Percentiles rank a stretch among this genome's conserved stretches.
These are phyloP conservation scores for Fusarium brevicatenulatum DNA, from an alignment of 2,329 filamentous ascomycete genomes.

Conservation along the genomic window DNA sequence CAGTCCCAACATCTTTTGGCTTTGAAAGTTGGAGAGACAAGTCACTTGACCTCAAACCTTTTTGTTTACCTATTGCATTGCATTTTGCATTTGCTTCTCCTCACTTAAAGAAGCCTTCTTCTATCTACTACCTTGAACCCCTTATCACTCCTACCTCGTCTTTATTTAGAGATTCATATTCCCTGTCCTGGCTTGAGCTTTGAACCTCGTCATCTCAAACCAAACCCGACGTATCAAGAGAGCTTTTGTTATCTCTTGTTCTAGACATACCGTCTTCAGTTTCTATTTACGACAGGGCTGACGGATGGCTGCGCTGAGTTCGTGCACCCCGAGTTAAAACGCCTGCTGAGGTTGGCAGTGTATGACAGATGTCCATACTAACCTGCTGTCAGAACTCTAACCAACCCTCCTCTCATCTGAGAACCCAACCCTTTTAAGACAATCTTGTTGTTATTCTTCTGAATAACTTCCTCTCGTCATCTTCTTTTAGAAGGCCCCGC, in stretches of 20 bases:
- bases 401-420: constrained; percentile 34
- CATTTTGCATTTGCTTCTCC: constrained; percentile 19
- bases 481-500: constrained; percentile 9
- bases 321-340: constrained; percentile 32
- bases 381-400: constrained; percentile 42
- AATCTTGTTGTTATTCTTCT: constrained; percentile 20
- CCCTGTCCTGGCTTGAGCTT: constrained; percentile 25
- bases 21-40: constrained; percentile 37
- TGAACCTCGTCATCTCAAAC: constrained; percentile 31
- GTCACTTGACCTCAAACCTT: constrained; percentile 35
- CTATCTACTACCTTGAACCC: constrained; percentile 5
- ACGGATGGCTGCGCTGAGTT: constrained; percentile 47
- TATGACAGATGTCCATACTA: constrained; percentile 21
- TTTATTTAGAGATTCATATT: constrained; percentile 15
- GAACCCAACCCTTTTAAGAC: constrained; percentile 24
- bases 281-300: constrained; percentile 47
- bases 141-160: constrained; percentile 8
- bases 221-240: constrained; percentile 41
- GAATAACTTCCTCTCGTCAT: constrained; percentile 10
- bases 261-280: constrained; percentile 36
- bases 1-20: constrained; percentile 27
- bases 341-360: constrained; percentile 37
- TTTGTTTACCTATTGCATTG: constrained; percentile 3
- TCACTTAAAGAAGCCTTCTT: constrained; percentile 28
- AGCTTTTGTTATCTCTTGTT: constrained; percentile 43